A percentile compares a stretch with the other conserved stretches of the same genome.
Conservation (phyloP, 2,329 filamentous ascomycete genomes). For the Colletotrichum coccodes region DNA sequence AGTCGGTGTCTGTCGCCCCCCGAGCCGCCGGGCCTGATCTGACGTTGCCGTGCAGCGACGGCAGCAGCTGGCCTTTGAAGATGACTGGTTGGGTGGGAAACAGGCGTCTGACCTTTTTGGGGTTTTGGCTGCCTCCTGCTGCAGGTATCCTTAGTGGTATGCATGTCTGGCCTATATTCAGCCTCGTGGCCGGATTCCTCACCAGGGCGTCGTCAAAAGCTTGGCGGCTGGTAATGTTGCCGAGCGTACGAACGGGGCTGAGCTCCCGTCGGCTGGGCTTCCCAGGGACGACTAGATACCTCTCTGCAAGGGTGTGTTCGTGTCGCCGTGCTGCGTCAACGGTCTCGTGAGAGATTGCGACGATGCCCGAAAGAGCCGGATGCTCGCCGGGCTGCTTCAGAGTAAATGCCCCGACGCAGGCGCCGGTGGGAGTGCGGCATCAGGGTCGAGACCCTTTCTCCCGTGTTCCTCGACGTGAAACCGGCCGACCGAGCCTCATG, state of each 20-base stretch:
- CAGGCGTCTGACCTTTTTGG: not conserved
- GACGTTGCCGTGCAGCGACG: not conserved
- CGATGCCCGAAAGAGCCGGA: not conserved
- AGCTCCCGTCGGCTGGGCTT: not conserved
- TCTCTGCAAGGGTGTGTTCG: not conserved
- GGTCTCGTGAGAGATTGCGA: not conserved
- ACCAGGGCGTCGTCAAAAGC: not conserved
- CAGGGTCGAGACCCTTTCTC: not conserved
- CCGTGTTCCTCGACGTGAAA: not conserved
- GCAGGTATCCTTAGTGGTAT: not conserved
- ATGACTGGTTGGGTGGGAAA: slow-evolving; percentile 2
- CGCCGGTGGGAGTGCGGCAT: not conserved
- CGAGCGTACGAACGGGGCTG: not conserved
- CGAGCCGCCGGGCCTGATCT: slow-evolving; percentile 15
- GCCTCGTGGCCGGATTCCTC: not conserved
- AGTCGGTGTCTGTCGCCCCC: slow-evolving; percentile 9
- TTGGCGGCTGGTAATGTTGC: not conserved
- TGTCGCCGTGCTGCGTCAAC: not conserved
- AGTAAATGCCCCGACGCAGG: not conserved
- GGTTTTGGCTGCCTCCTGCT: not conserved
- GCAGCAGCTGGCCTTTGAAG: not conserved
- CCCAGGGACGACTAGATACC: not conserved
- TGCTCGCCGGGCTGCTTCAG: not conserved
- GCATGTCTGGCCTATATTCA: slow-evolving; percentile 13
- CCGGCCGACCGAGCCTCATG: not conserved